Evolutionary conservation across 225 moss, liverwort and hornwort species (phyloP), one percentile per base, ranked within the genome.

Genomic region (Asterella californica): DNA sequence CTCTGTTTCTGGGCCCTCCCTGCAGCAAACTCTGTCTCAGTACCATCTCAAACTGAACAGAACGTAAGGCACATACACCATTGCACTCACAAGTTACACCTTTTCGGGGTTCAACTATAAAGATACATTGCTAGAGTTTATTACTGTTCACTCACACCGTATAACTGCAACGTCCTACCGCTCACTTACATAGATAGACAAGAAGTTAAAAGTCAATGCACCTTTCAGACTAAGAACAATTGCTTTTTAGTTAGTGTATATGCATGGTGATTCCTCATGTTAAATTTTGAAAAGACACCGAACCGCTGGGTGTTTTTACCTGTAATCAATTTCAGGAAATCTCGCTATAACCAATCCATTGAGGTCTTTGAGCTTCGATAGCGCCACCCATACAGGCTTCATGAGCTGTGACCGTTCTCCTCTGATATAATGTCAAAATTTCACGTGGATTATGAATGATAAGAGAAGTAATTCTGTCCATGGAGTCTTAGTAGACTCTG

Each of bases 381-480:
- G 70, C 70, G 79, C 70, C 70, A 79, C 79, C 79, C 79, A 79
- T 42, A 79, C 69, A 17, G 79, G 79, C 79, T 79, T 79, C 79
- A 79, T 79, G 34, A 79, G 69, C 34, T 55, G 79, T 33, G 79
- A 79, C 14, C 79, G 66, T 37, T 79, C 29, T 24, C 79, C 79
- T 49, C 79, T 79, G 70, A 71, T 12, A 36, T 30, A 75, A 15
- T 67, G 67, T 32, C 32, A 18, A 67, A 33, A n/a, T n/a, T n/a
- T n/a, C n/a, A n/a, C n/a, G n/a, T n/a, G n/a, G 67, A 27, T 67
- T 2, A 12, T 14, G 4, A 36, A 67, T 15, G 32, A 32, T 2
- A 67, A 67, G 12, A 67, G 33, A 29, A 32, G 32, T 33, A 14
- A 33, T 61, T 27, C n/a, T n/a, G 34, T 36, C 67, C 67, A 29